These are phyloP conservation scores for Penstemon newberryi DNA, from an alignment of 257 asterid species.

Conservation along the genomic window DNA sequence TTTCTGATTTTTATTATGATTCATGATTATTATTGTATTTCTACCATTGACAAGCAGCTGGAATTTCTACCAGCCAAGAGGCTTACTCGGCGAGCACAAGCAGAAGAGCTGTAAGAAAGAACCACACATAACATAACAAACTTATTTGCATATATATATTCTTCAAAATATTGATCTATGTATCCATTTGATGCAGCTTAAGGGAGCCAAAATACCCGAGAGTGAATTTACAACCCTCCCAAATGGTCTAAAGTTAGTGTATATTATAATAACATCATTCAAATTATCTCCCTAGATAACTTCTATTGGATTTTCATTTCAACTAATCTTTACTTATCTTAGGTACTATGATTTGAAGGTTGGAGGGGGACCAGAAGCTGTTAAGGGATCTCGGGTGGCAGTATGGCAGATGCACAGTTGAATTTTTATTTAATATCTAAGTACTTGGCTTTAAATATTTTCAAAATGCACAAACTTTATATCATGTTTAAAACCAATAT, in stretches of 20 bases:
- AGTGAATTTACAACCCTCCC: slow-evolving; percentile 78
- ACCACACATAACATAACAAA: background rate
- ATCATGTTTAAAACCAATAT: background rate
- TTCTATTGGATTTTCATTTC: background rate
- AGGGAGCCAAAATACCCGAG: slow-evolving; percentile 89
- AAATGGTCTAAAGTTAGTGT: slow-evolving; percentile 89
- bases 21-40: slow-evolving; percentile 21
- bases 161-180: slow-evolving; percentile 19
- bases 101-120: slow-evolving; percentile 92
- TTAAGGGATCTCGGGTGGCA: slow-evolving; percentile 99
- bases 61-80: slow-evolving; percentile 54
- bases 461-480: slow-evolving; percentile 13
- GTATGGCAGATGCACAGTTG: slow-evolving; percentile 81
- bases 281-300: too few relatives aligned
- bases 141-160: background rate
- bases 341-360: slow-evolving; percentile 95
- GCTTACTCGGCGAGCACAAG: slow-evolving; percentile 90
- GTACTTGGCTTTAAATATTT: slow-evolving; percentile 35
- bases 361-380: slow-evolving; percentile 82
- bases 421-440: slow-evolving; percentile 42
- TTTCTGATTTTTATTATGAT: background rate
- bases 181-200: slow-evolving; percentile 61
- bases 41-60: slow-evolving; percentile 57
- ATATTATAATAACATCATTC: too few relatives aligned
- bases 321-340: slow-evolving; percentile 11